phyloP scores from a whole-genome alignment of 2,329 filamentous ascomycete genomes.

The Scortechinia acanthostroma region DNA sequence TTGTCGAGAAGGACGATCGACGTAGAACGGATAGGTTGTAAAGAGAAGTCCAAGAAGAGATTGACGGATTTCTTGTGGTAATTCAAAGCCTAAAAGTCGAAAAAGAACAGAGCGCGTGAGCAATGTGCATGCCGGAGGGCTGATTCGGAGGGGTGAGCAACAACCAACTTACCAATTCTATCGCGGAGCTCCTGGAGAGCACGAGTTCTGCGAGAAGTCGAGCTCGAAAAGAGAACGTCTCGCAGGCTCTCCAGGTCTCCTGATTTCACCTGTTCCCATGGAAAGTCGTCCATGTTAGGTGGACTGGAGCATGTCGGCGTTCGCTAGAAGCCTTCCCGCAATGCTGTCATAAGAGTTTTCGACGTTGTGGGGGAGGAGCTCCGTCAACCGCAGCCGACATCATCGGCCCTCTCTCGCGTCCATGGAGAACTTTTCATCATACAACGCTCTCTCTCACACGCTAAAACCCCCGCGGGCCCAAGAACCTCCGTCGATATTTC shows the following conservation, averaged over 20 bases:
- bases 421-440: not conserved
- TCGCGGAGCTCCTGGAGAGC: constrained; percentile 1
- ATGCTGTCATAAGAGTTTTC: constrained; percentile 3
- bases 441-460: too few relatives aligned
- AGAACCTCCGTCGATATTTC: too few relatives aligned
- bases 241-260: not conserved
- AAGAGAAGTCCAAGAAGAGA: constrained; percentile 50
- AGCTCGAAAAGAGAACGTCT: not conserved
- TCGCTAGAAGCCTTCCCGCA: not conserved
- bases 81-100: not conserved
- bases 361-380: not conserved
- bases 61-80: not conserved
- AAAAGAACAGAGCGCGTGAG: too few relatives aligned
- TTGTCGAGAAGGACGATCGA: constrained; percentile 75
- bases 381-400: not conserved
- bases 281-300: not conserved
- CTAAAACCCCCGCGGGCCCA: too few relatives aligned
- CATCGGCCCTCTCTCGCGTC: not conserved
- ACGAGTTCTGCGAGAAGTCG: not conserved
- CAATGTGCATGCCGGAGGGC: too few relatives aligned
- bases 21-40: constrained; percentile 78
- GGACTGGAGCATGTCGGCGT: not conserved
- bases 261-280: not conserved
- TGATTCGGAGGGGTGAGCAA: not conserved
- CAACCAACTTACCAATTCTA: not conserved